Conservation (phyloP, 257 asterid species). For the Schizonepeta tenuifolia region DNA sequence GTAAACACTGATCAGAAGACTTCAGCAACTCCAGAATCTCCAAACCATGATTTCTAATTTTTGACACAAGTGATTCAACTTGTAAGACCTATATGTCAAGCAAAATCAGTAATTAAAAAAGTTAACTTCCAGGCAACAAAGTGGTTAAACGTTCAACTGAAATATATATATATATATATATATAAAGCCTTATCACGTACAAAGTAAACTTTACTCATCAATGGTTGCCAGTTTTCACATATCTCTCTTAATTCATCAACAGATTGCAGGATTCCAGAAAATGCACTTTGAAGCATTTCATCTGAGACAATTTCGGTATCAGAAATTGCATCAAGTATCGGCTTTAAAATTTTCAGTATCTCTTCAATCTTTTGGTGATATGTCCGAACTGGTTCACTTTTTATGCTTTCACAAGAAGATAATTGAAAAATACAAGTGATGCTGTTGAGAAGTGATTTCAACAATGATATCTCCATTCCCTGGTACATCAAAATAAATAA, state of each 20-base stretch:
- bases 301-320: constrained; percentile 52
- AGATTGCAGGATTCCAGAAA: constrained; percentile 54
- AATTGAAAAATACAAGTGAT: constrained; percentile 55
- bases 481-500: constrained; percentile 41
- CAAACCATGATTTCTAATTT: constrained; percentile 53
- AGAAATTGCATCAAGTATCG: constrained; percentile 59
- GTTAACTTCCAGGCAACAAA: constrained; percentile 15
- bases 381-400: constrained; percentile 62
- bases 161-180: not conserved
- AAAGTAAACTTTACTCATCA: constrained; percentile 85
- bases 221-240: constrained; percentile 65
- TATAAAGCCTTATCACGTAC: constrained; percentile 49
- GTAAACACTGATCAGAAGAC: constrained; percentile 54
- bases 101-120: constrained; percentile 29
- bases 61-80: constrained; percentile 64
- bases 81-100: constrained; percentile 63
- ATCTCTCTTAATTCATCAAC: constrained; percentile 68
- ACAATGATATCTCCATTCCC: constrained; percentile 79
- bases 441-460: constrained; percentile 68
- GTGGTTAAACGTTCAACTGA: constrained; percentile 5
- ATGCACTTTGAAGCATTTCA: constrained; percentile 64
- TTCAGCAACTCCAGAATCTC: constrained; percentile 70
- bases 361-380: constrained; percentile 61
- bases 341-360: constrained; percentile 63
- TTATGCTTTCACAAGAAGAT: constrained; percentile 56